These are phyloP conservation scores for Epithele typhae DNA, from an alignment of 768 basidiomycete species.

Conservation along the genomic window DNA sequence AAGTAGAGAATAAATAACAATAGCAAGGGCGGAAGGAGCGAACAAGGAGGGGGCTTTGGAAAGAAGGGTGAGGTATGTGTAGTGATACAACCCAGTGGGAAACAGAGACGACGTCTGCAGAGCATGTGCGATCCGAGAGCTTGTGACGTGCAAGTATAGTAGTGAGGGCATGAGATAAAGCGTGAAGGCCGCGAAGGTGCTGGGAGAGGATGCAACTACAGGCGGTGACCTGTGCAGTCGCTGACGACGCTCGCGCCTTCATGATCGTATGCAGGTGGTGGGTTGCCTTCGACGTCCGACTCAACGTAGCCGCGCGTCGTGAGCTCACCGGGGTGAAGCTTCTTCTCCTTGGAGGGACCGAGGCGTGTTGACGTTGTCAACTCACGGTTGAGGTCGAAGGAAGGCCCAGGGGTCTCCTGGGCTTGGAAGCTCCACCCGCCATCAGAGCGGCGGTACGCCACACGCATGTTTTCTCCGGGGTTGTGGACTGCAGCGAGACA, in stretches of 20 bases:
- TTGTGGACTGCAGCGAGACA: constrained; percentile 47
- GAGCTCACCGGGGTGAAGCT: constrained; percentile 17
- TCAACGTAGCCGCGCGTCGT: constrained; percentile 21
- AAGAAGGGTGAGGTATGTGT: background rate
- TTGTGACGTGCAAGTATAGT: constrained; percentile 2
- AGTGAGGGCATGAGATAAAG: background rate
- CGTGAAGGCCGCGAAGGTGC: background rate
- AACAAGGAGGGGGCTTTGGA: background rate
- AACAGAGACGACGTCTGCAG: constrained; percentile 8
- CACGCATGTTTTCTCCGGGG: constrained; percentile 55
- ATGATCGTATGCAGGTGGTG: constrained; percentile 14
- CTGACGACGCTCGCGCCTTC: constrained; percentile 10
- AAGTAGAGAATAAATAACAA: constrained; percentile 8
- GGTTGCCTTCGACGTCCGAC: constrained; percentile 12
- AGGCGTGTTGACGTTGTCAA: constrained; percentile 5
- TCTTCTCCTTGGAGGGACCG: constrained; percentile 12
- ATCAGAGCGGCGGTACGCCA: constrained; percentile 47
- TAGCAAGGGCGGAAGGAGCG: too few species aligned
- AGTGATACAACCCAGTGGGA: background rate
- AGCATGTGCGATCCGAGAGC: constrained; percentile 11
- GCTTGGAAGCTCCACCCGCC: constrained; percentile 52
- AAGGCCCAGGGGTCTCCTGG: background rate
- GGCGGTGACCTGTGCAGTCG: constrained; percentile 8
- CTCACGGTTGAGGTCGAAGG: constrained; percentile 12
- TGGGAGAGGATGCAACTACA: too few species aligned